Evolutionary conservation across 805 yeast genomes (phyloP).

Genomic region (Ogataea sp.): DNA sequence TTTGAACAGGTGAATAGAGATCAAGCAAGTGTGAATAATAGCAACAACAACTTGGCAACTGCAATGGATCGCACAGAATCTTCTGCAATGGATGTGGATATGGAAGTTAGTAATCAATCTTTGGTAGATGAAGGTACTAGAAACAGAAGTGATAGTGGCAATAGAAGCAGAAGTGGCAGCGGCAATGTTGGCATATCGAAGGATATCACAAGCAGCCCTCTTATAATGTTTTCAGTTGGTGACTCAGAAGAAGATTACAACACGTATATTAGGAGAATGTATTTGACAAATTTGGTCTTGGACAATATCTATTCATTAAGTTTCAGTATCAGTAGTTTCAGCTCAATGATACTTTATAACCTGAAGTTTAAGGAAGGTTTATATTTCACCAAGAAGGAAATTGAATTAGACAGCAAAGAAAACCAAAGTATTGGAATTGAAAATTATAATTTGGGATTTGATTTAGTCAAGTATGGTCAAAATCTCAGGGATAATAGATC

Average conservation of each 20-base stretch:
- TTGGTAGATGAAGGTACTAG: neutral
- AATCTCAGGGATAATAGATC: too few species aligned
- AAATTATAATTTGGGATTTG: conserved; percentile 9
- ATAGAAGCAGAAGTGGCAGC: neutral
- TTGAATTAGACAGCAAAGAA: neutral
- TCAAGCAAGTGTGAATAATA: neutral
- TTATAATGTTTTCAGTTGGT: too few species aligned
- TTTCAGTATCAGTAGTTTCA: conserved; percentile 30
- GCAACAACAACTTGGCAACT: neutral
- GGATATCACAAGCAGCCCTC: too few species aligned
- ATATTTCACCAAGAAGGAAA: neutral
- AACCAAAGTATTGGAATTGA: neutral
- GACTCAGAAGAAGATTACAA: conserved; percentile 8
- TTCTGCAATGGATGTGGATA: neutral
- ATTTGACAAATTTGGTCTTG: conserved; percentile 36
- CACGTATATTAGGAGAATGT: conserved; percentile 24
- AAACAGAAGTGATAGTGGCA: too few species aligned
- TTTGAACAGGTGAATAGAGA: conserved; percentile 9
- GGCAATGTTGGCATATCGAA: neutral
- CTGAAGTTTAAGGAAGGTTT: conserved; percentile 4
- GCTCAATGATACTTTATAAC: conserved; percentile 10
- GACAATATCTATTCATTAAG: conserved; percentile 46
- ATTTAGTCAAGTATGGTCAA: neutral
- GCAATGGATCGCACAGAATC: neutral
- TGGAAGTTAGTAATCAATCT: neutral